These are phyloP conservation scores for Anastatica hierochuntica DNA, from an alignment of 345 rosid species.

Conservation along the genomic window DNA sequence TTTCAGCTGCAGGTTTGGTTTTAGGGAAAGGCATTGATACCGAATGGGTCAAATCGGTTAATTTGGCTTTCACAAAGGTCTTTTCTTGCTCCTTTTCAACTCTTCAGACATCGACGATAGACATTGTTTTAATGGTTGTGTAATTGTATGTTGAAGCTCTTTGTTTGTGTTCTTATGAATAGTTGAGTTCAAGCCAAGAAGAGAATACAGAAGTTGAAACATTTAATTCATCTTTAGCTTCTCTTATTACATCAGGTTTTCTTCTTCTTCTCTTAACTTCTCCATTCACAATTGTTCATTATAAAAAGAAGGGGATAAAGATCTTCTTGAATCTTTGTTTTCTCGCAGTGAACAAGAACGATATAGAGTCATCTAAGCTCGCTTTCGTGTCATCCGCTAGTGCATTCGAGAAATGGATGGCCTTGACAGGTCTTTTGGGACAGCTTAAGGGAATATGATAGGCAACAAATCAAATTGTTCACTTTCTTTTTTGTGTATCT, in stretches of 20 bases:
- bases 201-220: slow-evolving; percentile 58
- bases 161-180: slow-evolving; percentile 14
- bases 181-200: slow-evolving; percentile 67
- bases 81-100: background rate
- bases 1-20: slow-evolving; percentile 54
- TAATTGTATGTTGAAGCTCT: background rate
- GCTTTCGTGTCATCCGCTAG: slow-evolving; percentile 72
- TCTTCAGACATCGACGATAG: background rate
- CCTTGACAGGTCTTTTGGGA: slow-evolving; percentile 52
- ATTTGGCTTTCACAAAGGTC: slow-evolving; percentile 70
- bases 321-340: background rate
- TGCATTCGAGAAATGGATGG: slow-evolving; percentile 78
- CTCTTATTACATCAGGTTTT: slow-evolving; percentile 72
- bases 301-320: background rate
- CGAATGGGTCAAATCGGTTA: slow-evolving; percentile 70
- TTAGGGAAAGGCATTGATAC: slow-evolving; percentile 56
- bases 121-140: background rate
- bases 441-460: slow-evolving; percentile 62
- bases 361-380: slow-evolving; percentile 62
- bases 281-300: background rate
- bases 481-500: background rate
- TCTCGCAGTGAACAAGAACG: slow-evolving; percentile 53
- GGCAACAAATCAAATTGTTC: background rate
- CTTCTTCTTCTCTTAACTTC: background rate
- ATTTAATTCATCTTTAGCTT: slow-evolving; percentile 69